Evolutionary conservation across 305 asterid species (phyloP), one percentile per base, ranked within the genome.

Genomic region (Fraxinus xanthoxyloides): DNA sequence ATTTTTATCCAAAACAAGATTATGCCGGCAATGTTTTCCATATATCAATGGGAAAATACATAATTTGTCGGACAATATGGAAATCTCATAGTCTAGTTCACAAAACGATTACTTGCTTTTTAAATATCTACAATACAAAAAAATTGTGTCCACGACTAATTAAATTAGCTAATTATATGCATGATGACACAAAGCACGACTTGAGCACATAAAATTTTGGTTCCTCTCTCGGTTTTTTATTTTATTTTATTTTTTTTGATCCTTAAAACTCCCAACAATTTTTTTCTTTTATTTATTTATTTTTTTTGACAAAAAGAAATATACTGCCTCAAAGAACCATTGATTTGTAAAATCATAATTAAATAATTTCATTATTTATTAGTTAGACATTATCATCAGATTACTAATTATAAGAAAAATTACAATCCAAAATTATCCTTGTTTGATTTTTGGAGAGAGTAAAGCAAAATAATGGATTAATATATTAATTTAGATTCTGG

Each of bases 401-500:
- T 15, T 4, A 13, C 5, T 43, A 43, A 43, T 43, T 12, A 43
- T 43, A 17, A 51, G 23, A 61, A 4, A 61, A 24, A 7, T 21
- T 61, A 23, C 10, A 61, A 61, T 61, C 6, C 2, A 24, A 63
- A 2, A 26, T 24, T 24, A 63, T 63, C 72, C 17, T 63, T 63
- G n/a, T 63, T 21, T 24, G 72, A 34, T 24, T 3, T 17, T 2
- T 8, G 72, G 32, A 63, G 32, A 63, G 72, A 63, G 34, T 9
- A 9, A 24, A 63, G 34, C 34, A 63, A 63, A 63, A 23, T 26
- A 6, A 61, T 61, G 30, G 2, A 61, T 61, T 61, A 61, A 28
- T 61, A 24, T 63, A 63, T 36, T 63, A 63, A 3, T 63, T 63
- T 10, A 85, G 91, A 91, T 88, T 91, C 90, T 84, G 24, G 78